Percentiles rank a stretch among this genome's conserved stretches.
phyloP scores from a whole-genome alignment of 805 yeast species.

The Nakazawaea populi region DNA sequence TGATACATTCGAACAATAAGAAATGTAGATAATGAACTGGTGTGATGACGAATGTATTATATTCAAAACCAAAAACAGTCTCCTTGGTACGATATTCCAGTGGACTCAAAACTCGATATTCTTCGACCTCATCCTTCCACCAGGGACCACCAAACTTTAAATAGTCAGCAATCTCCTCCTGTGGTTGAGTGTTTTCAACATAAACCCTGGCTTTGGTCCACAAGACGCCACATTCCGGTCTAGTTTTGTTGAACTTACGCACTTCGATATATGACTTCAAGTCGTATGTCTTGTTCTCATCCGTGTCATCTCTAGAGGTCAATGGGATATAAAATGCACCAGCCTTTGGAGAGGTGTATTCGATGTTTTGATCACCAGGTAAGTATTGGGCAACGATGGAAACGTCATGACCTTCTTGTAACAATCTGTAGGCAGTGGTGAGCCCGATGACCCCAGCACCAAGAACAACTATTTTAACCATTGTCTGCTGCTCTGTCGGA shows the following conservation, averaged over 20 bases:
- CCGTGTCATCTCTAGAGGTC: conserved; percentile 34
- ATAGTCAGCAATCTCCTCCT: conserved; percentile 8
- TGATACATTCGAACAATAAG: conserved; percentile 38
- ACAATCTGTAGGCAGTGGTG: conserved; percentile 40
- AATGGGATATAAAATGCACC: conserved; percentile 70
- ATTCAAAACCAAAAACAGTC: conserved; percentile 37
- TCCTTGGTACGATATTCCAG: conserved; percentile 31
- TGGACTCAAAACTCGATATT: conserved; percentile 26
- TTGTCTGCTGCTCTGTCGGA: neutral
- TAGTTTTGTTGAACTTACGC: conserved; percentile 37
- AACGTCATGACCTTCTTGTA: conserved; percentile 31
- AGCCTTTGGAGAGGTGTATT: conserved; percentile 62
- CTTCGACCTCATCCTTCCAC: conserved; percentile 41
- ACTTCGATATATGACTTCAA: conserved; percentile 41
- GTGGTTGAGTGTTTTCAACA: conserved; percentile 14
- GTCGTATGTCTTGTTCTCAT: conserved; percentile 34
- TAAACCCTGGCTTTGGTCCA: conserved; percentile 15
- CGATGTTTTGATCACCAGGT: conserved; percentile 27
- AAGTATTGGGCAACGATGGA: conserved; percentile 31
- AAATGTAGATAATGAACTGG: conserved; percentile 52
- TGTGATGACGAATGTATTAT: conserved; percentile 52
- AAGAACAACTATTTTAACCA: conserved; percentile 33
- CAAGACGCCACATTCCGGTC: conserved; percentile 45
- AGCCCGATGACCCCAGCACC: conserved; percentile 53
- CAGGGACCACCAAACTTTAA: conserved; percentile 32